Evolutionary conservation across 768 basidiomycete species (phyloP).

Genomic region (Boletus pseudo-olivaceus): DNA sequence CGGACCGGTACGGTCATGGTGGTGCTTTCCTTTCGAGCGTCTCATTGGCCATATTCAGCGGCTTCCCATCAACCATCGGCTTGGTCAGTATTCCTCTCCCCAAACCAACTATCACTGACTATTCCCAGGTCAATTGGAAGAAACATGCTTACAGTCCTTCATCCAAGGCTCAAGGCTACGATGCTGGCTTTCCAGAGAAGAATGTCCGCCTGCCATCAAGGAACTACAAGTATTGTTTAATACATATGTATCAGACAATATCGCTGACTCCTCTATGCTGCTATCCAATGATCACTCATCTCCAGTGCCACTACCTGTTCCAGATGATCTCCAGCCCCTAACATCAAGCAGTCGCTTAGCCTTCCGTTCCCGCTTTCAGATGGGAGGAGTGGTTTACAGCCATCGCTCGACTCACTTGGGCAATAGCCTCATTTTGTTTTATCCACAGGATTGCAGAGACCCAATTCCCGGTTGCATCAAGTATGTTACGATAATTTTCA

Average conservation of each 20-base stretch:
- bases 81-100: constrained; percentile 13
- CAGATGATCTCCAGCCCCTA: not conserved
- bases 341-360: not conserved
- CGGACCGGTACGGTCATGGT: constrained; percentile 39
- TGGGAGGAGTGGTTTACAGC: not conserved
- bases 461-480: not conserved
- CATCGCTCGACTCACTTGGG: not conserved
- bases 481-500: too few species aligned
- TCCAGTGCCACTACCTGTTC: not conserved
- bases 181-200: constrained; percentile 1
- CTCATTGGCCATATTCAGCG: constrained; percentile 8
- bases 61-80: constrained; percentile 31
- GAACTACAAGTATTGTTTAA: constrained; percentile 8
- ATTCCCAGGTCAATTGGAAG: too few species aligned
- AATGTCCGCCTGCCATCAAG: constrained; percentile 4
- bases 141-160: constrained; percentile 5
- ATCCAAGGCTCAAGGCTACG: constrained; percentile 11
- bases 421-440: not conserved
- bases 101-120: too few species aligned
- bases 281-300: not conserved
- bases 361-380: not conserved
- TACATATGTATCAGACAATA: not conserved
- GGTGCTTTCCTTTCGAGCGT: constrained; percentile 24
- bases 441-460: not conserved
- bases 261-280: not conserved